Conservation (phyloP, 495 filamentous ascomycete genomes). For the Friedmanniomyces endolithicus region DNA sequence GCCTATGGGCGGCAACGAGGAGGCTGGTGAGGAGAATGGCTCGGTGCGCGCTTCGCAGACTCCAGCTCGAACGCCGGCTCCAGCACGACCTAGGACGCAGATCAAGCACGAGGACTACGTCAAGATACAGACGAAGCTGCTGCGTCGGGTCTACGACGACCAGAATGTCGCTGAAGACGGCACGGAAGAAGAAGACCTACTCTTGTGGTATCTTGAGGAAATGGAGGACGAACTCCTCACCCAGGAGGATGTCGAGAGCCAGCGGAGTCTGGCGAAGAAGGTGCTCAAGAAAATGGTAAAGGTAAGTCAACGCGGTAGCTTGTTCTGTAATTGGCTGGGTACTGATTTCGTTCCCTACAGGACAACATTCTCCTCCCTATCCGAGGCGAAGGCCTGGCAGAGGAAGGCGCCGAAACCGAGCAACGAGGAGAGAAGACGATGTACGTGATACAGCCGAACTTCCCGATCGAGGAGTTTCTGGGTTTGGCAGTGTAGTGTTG, state of each 20-base stretch:
- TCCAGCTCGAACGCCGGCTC: conserved; percentile 28
- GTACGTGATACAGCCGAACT: conserved; percentile 93
- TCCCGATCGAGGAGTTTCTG: conserved; percentile 26
- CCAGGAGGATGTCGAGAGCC: conserved; percentile 65
- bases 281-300: conserved; percentile 94
- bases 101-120: conserved; percentile 95
- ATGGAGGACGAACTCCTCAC: conserved; percentile 70
- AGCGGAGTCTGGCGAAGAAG: conserved; percentile 68
- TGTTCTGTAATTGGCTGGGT: not conserved
- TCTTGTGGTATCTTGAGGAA: conserved; percentile 90
- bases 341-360: conserved; percentile 33
- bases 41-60: conserved; percentile 30
- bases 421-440: conserved; percentile 47
- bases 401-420: conserved; percentile 37
- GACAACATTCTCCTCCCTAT: conserved; percentile 90
- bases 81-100: conserved; percentile 55
- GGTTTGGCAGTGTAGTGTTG: not conserved
- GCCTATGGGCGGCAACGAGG: conserved; percentile 45
- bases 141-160: conserved; percentile 69
- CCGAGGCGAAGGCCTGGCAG: conserved; percentile 65
- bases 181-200: conserved; percentile 72
- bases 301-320: conserved; percentile 40
- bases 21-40: conserved; percentile 24
- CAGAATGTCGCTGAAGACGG: conserved; percentile 63
- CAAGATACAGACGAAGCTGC: conserved; percentile 71